phyloP scores from a whole-genome alignment of 139 green algal genomes.

The Microglena sp. region DNA sequence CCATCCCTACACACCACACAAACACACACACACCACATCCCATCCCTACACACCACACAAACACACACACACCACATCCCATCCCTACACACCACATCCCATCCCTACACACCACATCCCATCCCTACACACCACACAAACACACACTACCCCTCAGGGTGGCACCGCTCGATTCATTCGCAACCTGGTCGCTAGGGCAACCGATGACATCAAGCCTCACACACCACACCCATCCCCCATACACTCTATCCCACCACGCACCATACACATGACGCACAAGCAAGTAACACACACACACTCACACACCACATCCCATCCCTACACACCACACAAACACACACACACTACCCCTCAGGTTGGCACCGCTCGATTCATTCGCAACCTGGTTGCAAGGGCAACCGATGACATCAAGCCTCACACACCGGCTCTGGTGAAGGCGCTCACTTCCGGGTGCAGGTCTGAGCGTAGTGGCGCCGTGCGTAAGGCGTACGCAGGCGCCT shows the following conservation, averaged over 20 bases:
- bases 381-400: neutral
- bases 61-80: no score
- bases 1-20: no score
- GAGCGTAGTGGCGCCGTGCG: slow-evolving; percentile 58
- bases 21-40: no score
- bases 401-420: slow-evolving; percentile 16
- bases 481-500: slow-evolving; percentile 54
- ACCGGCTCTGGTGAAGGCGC: slow-evolving; percentile 28
- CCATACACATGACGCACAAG: no score
- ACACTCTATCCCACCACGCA: neutral
- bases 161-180: slow-evolving; percentile 68
- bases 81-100: no score
- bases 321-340: no score
- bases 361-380: slow-evolving; percentile 59
- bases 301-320: no score
- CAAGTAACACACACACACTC: neutral
- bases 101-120: no score
- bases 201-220: slow-evolving; percentile 7
- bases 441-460: slow-evolving; percentile 24
- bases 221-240: neutral
- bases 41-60: no score
- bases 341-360: slow-evolving; percentile 49
- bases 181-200: slow-evolving; percentile 22
- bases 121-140: neutral
- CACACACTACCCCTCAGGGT: slow-evolving; percentile 30